Evolutionary conservation across 768 basidiomycete genomes (phyloP), one percentile per base, ranked within the genome.

Genomic region (Exidia glandulosa): DNA sequence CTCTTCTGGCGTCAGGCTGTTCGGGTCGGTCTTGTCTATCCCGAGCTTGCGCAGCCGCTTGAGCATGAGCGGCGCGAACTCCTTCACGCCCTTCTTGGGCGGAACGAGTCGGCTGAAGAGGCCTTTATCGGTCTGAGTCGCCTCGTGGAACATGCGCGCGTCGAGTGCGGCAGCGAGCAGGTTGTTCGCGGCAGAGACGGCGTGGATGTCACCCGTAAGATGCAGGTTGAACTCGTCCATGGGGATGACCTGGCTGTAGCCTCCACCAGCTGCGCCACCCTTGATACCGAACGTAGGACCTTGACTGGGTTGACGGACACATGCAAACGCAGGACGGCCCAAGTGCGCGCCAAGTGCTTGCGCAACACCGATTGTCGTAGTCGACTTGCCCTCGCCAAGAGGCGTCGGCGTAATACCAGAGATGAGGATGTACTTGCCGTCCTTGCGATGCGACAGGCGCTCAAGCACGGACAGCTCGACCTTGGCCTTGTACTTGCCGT

Each of bases 151-250:
- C 74, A 96, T 94, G 57, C 95, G 86, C 23, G 95, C 95, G 69
- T 96, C 94, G 59, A 99, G 77, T 57, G 95, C 96, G 61, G 96
- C 95, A 63, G 95, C 94, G 41, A 99, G 82, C 64, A 98, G 73
- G 73, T 99, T 99, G 74, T 97, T 99, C 27, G 95, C 95, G 41
- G 95, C 95, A 10, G 92, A 90, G 25, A 97, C 90, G 45, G 96
- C 95, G 68, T 99, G 95, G 59, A 98, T 97, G 74, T 99, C 96
- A 63, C 94, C 94, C 45, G 94, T 95, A 72, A 94, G 75, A 69
- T 95, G 94, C 55, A 99, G 75, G 73, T 98, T 98, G 74, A 99
- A 98, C 88, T 97, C 95, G 68, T 97, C 95, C 95, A 98, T 97
- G 45, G 95, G 95, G 74, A 98, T 98, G 68, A 99, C 90, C 70